Percentiles rank a stretch among this genome's conserved stretches.
phyloP scores from a whole-genome alignment of 2,329 filamentous ascomycete genomes.

The Chaetomiaceae sp. region DNA sequence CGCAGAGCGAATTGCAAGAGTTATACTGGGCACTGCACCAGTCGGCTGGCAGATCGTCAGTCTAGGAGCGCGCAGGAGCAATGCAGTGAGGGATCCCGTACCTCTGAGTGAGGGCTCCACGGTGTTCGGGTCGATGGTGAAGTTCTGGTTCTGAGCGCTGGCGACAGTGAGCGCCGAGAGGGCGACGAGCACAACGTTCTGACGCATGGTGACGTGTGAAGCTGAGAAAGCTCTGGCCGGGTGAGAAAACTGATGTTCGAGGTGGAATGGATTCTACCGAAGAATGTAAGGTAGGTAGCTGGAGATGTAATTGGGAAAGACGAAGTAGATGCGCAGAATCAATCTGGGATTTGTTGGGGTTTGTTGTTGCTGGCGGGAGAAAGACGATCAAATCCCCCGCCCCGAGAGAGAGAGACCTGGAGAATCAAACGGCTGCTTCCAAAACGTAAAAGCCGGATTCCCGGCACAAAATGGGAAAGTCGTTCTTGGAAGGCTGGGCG shows the following conservation, averaged over 20 bases:
- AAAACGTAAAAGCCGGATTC: not conserved
- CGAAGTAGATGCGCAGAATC: not conserved
- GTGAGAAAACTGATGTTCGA: slow-evolving; percentile 2
- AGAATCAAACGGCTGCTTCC: slow-evolving; percentile 1
- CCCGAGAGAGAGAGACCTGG: not conserved
- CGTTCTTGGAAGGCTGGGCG: not conserved
- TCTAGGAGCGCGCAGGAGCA: not conserved
- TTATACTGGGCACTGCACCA: slow-evolving; percentile 52
- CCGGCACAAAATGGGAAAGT: slow-evolving; percentile 5
- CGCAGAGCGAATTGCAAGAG: slow-evolving; percentile 48
- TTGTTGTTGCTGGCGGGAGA: slow-evolving; percentile 4
- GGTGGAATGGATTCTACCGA: slow-evolving; percentile 5
- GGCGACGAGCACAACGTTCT: slow-evolving; percentile 38
- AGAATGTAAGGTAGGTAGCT: not conserved
- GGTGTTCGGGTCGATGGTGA: slow-evolving; percentile 40
- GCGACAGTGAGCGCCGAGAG: slow-evolving; percentile 40
- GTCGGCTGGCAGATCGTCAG: slow-evolving; percentile 34
- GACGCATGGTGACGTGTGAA: slow-evolving; percentile 38
- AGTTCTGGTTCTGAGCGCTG: slow-evolving; percentile 44
- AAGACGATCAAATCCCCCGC: not conserved
- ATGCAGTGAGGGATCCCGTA: slow-evolving; percentile 32
- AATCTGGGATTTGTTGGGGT: not conserved
- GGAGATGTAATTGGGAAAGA: not conserved
- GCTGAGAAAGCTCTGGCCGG: not conserved
- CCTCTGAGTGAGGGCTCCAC: slow-evolving; percentile 36